Conservation (phyloP, 2,329 filamentous ascomycete species). For the Canariomyces notabilis region DNA sequence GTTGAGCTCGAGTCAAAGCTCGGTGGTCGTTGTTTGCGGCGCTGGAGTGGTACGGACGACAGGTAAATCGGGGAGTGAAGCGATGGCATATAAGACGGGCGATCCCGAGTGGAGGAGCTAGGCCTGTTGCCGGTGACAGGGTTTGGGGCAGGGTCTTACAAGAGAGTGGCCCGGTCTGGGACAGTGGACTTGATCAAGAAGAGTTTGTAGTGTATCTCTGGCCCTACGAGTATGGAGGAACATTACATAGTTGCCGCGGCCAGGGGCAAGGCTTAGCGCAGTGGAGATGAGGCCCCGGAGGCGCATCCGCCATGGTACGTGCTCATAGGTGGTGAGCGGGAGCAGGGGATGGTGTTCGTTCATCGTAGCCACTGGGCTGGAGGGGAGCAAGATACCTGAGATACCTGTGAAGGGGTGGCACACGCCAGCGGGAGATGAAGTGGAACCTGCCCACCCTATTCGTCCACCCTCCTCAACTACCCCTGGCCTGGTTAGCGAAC, state of each 20-base stretch:
- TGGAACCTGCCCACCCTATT: neutral
- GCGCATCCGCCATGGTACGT: conserved; percentile 16
- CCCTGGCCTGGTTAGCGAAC: too few species aligned
- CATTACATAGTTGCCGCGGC: neutral
- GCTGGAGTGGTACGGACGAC: conserved; percentile 15
- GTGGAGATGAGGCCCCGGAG: conserved; percentile 13
- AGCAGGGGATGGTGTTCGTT: conserved; percentile 14
- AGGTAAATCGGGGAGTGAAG: conserved; percentile 14
- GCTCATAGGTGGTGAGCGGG: conserved; percentile 16
- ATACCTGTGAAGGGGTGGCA: conserved; percentile 1
- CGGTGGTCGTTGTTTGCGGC: conserved; percentile 15
- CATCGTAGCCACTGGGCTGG: conserved; percentile 12
- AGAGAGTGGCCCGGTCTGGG: conserved; percentile 12
- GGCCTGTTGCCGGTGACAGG: conserved; percentile 12
- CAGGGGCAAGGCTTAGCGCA: conserved; percentile 9
- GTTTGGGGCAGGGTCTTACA: conserved; percentile 10
- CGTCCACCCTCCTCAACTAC: neutral
- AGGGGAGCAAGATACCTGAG: conserved; percentile 6
- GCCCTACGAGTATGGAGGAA: neutral
- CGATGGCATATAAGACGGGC: conserved; percentile 25
- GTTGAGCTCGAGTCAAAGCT: conserved; percentile 10
- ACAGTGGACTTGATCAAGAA: conserved; percentile 12
- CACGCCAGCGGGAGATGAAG: conserved; percentile 10
- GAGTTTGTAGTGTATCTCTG: conserved; percentile 9
- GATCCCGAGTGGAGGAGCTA: conserved; percentile 19